Evolutionary conservation across 2,329 filamentous ascomycete genomes (phyloP), one percentile per base, ranked within the genome.

Genomic region (Neofusicoccum cordaticola): DNA sequence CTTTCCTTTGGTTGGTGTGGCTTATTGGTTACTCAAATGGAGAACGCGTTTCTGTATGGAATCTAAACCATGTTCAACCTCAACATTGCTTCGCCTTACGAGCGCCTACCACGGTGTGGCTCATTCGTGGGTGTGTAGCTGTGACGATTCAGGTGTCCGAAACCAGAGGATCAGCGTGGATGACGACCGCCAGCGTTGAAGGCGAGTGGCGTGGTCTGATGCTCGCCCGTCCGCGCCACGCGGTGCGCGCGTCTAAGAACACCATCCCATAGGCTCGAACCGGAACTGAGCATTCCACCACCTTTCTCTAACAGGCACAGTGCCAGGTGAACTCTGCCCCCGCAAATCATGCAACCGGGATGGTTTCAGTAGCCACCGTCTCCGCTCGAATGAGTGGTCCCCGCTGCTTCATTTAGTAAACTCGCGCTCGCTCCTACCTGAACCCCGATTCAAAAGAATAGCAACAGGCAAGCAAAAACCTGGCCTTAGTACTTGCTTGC

Each of bases 261-360:
- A 60, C 27, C n/a, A n/a, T n/a, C 27, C 19, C 44, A 35, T 60
- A 47, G 41, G 42, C 27, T 45, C 56, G n/a, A 15, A 37, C 42
- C n/a, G 41, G 41, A 31, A 19, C 7, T 27, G 52, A 42, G 39
- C 35, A 44, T 41, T 39, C 31, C 22, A 13, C 39, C 9, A 35
- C n/a, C 17, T 47, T 15, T 22, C 42, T 60, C 56, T 47, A 11
- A 60, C 56, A 47, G 41, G 56, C 42, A 19, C 41, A 60, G 56
- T 60, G 42, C 27, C 41, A 60, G 44, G 56, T 47, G 56, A 60
- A 34, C 56, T 45, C 27, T 47, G n/a, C 31, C 41, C 56, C 41
- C 56, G 56, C 56, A 60, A 45, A 60, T 60, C 56, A 35, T 60
- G 41, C 35, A 35, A 60, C 56, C 6, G 27, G 4, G 31, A 5